Evolutionary conservation across 2,329 filamentous ascomycete genomes (phyloP), one percentile per base, ranked within the genome.

Genomic region (Sporothrix luriei): DNA sequence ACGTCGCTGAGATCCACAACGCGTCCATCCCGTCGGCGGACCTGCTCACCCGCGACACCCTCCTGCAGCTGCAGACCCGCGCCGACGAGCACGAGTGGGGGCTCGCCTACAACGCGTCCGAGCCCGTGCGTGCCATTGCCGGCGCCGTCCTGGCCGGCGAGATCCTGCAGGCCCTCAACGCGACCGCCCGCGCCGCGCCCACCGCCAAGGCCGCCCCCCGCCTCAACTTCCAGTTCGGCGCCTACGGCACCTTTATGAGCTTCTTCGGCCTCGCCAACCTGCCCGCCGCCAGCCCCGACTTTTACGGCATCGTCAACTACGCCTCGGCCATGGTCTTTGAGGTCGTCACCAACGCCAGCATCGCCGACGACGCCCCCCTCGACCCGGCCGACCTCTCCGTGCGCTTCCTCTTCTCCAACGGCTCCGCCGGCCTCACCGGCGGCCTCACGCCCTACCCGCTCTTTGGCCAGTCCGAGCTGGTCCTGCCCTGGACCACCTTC

Each of bases 271-370:
- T 88, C 21, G 80, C 86, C 6, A 78, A 83, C 71, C 82, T 89
- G 69, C 80, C 81, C 6, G 76, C 79, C 14, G 84, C 80, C 1
- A 86, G 83, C 70, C 74, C 80, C 0, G 81, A 91, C 77, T 97
- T 97, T 82, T 88, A 82, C 71, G 91, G 91, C 68, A 82, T 97
- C 14, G 88, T 90, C n/a, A 90, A 93, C 80, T 97, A 97, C 76
- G 93, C 93, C 5, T 90, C 89, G 2, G 88, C 88, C 73, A 92
- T 97, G 86, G 84, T 84, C 6, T 94, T 96, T 77, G 94, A 97
- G 82, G 81, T 90, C 26, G 82, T 88, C 68, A 87, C 86, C 68
- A 83, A 83, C 73, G 79, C 85, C 84, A 80, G 81, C 3, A 82
- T 79, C 14, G 69, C 75, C 62, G 74, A 76, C 77, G 85, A 88